Conservation (phyloP, 2,329 filamentous ascomycete genomes). For the Penicillium verrucosum region DNA sequence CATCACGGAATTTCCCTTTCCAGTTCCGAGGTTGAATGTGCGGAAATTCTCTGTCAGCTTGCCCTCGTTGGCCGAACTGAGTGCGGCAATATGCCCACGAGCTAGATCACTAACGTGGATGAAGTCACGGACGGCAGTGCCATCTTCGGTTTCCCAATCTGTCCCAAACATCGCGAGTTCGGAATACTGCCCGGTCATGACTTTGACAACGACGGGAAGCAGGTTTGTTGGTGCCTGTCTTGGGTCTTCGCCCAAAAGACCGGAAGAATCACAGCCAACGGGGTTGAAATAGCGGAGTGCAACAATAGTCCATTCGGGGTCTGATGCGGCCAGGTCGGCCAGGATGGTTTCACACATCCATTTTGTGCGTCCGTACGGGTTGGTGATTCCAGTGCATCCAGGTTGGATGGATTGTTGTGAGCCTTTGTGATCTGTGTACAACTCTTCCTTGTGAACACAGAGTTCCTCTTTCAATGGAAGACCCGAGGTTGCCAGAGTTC, state of each 20-base stretch:
- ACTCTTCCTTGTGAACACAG: slow-evolving; percentile 52
- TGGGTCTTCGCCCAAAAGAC: slow-evolving; percentile 63
- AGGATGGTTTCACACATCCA: slow-evolving; percentile 67
- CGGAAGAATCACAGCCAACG: slow-evolving; percentile 63
- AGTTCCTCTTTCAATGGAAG: slow-evolving; percentile 55
- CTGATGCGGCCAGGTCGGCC: slow-evolving; percentile 58
- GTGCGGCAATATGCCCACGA: slow-evolving; percentile 60
- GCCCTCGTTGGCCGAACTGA: slow-evolving; percentile 39
- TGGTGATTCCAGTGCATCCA: slow-evolving; percentile 58
- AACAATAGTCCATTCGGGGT: slow-evolving; percentile 61
- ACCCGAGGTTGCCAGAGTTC: slow-evolving; percentile 52
- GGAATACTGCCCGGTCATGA: slow-evolving; percentile 54
- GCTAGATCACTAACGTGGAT: slow-evolving; percentile 66
- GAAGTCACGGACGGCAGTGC: slow-evolving; percentile 65
- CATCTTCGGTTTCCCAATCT: slow-evolving; percentile 64
- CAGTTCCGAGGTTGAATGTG: slow-evolving; percentile 42
- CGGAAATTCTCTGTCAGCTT: slow-evolving; percentile 41
- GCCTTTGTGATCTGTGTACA: slow-evolving; percentile 45
- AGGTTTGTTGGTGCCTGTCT: slow-evolving; percentile 61
- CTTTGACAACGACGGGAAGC: slow-evolving; percentile 61
- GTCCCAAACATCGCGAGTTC: slow-evolving; percentile 61
- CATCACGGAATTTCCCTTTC: slow-evolving; percentile 38
- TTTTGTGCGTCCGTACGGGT: slow-evolving; percentile 65
- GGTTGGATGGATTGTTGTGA: slow-evolving; percentile 43
- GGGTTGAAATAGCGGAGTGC: slow-evolving; percentile 67